Percentiles rank a stretch among this genome's conserved stretches.
Conservation (phyloP, 2,329 filamentous ascomycete genomes). For the Blastomyces percursus region DNA sequence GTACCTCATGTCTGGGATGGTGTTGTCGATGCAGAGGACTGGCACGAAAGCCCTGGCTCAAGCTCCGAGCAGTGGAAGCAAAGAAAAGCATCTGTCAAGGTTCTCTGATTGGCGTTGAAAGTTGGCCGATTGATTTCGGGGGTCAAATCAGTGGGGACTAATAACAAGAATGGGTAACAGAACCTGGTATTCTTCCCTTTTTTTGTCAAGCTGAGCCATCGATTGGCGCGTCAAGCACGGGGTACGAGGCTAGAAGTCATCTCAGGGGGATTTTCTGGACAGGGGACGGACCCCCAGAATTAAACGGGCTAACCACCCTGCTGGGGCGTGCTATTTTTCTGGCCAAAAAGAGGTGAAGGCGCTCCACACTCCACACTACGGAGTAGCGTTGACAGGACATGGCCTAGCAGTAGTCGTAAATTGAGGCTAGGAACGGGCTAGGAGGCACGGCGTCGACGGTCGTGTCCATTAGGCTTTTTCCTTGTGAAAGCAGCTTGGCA, state of each 20-base stretch:
- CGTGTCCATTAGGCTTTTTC: neutral
- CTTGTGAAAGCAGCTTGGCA: neutral
- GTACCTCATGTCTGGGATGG: neutral
- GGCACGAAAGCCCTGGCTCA: neutral
- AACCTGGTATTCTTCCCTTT: neutral
- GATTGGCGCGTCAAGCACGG: neutral
- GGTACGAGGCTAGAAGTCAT: neutral
- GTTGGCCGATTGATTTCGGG: neutral
- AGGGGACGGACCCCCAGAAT: neutral
- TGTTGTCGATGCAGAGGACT: neutral
- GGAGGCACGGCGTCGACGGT: slow-evolving; percentile 4
- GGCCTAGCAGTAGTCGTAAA: neutral
- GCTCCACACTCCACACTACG: neutral
- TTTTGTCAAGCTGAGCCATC: neutral
- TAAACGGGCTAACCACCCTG: neutral
- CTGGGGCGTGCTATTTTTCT: neutral
- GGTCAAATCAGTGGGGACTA: neutral
- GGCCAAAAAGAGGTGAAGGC: neutral
- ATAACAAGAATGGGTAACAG: neutral
- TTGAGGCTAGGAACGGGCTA: neutral
- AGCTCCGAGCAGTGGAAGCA: neutral
- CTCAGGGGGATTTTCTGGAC: neutral
- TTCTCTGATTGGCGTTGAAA: neutral
- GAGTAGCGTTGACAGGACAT: neutral
- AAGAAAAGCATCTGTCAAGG: neutral